A percentile compares a stretch with the other conserved stretches of the same genome.
These are phyloP conservation scores for Pisolithus tinctorius DNA, from an alignment of 768 basidiomycete genomes.

Conservation along the genomic window DNA sequence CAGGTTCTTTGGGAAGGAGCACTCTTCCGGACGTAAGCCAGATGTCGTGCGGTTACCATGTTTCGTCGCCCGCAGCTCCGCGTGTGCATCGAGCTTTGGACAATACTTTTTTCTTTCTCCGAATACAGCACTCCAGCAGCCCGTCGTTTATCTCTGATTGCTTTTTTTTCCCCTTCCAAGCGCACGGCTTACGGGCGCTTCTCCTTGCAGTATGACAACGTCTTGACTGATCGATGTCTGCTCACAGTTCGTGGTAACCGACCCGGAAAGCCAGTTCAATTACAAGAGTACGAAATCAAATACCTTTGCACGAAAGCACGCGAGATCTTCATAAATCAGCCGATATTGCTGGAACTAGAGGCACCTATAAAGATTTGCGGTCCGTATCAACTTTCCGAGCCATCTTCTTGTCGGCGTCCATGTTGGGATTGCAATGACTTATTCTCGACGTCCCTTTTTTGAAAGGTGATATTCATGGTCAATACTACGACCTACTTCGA, in stretches of 20 bases:
- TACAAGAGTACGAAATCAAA: constrained; percentile 99
- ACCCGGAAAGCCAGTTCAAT: constrained; percentile 95
- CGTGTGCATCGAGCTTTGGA: constrained; percentile 1
- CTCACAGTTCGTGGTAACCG: constrained; percentile 89
- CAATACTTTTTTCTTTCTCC: background rate
- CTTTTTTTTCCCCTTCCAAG: no score
- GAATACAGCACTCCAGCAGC: background rate
- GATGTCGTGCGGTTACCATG: background rate
- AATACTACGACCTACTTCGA: constrained; percentile 97
- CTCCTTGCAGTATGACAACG: constrained; percentile 17
- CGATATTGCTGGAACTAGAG: constrained; percentile 94
- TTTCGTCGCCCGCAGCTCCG: background rate
- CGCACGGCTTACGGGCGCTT: background rate
- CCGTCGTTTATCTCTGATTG: no score
- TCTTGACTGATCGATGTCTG: constrained; percentile 15
- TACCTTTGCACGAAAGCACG: constrained; percentile 97
- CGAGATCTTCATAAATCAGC: constrained; percentile 99
- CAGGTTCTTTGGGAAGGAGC: background rate
- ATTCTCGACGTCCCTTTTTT: constrained; percentile 9
- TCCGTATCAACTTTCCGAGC: constrained; percentile 32
- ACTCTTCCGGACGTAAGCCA: background rate
- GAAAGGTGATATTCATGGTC: constrained; percentile 95
- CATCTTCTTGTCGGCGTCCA: constrained; percentile 9
- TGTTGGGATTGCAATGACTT: constrained; percentile 14
- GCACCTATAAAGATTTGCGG: constrained; percentile 99